Conservation (phyloP, 352 stramenopile genomes). For the Pythium aphanidermatum region DNA sequence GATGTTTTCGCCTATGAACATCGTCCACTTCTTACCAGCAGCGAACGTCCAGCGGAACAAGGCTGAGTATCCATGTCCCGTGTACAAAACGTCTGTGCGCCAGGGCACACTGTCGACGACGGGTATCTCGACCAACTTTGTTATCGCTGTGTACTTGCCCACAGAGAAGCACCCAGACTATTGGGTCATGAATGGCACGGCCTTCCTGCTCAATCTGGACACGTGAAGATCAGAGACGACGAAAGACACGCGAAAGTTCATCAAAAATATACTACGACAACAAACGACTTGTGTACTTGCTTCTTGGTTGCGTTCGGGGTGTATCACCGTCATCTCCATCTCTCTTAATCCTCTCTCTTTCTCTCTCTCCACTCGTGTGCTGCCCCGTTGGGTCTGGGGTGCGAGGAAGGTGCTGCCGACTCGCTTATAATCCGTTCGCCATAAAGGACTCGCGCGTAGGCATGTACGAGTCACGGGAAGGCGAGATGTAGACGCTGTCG, state of each 20-base stretch:
- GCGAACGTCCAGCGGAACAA: slow-evolving; percentile 60
- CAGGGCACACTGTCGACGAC: slow-evolving; percentile 91
- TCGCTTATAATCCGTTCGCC: slow-evolving; percentile 29
- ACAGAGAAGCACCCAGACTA: slow-evolving; percentile 78
- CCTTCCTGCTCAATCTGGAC: slow-evolving; percentile 91
- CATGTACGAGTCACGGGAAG: slow-evolving; percentile 53
- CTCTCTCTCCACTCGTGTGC: background rate
- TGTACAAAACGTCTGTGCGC: slow-evolving; percentile 93
- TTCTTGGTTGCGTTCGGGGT: too few relatives aligned
- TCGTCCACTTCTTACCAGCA: slow-evolving; percentile 89
- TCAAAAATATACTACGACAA: slow-evolving; percentile 16
- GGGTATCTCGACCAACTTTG: slow-evolving; percentile 93
- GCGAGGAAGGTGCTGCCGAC: too few relatives aligned
- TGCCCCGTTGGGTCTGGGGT: background rate
- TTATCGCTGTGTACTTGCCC: slow-evolving; percentile 89
- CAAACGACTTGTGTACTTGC: too few relatives aligned
- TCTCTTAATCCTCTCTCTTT: background rate
- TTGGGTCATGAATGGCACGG: slow-evolving; percentile 91
- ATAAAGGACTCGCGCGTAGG: slow-evolving; percentile 55
- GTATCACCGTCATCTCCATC: slow-evolving; percentile 4
- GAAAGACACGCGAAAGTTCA: background rate
- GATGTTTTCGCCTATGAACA: slow-evolving; percentile 89
- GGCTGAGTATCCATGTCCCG: slow-evolving; percentile 84
- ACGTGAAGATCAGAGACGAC: slow-evolving; percentile 18
- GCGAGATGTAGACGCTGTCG: slow-evolving; percentile 59